Conservation (phyloP, 2,329 filamentous ascomycete species). For the Didymella pomorum region DNA sequence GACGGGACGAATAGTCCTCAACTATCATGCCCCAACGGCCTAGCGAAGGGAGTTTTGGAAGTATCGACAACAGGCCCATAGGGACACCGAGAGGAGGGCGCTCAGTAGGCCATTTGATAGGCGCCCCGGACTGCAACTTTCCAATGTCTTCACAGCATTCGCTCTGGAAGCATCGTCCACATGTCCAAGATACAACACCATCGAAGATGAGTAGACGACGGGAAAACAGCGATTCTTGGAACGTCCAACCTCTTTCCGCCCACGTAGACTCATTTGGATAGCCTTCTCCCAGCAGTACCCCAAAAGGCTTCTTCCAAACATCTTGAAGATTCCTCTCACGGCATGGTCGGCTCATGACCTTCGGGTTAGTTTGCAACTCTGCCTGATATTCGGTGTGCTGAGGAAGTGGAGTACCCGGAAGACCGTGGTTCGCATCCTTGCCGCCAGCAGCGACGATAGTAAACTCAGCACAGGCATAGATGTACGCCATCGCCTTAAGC, state of each 20-base stretch:
- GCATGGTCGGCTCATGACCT: too few species aligned
- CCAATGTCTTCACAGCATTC: not conserved
- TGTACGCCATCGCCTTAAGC: not conserved
- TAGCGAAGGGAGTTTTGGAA: not conserved
- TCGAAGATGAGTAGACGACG: not conserved
- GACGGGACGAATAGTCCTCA: not conserved
- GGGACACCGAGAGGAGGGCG: not conserved
- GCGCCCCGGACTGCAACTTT: not conserved
- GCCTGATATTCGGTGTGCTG: too few species aligned
- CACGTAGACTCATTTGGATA: not conserved
- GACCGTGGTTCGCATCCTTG: too few species aligned
- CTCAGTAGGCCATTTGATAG: not conserved
- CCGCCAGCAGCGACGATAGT: too few species aligned
- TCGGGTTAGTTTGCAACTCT: too few species aligned
- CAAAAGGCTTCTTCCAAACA: too few species aligned
- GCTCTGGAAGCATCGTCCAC: not conserved
- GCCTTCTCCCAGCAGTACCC: too few species aligned
- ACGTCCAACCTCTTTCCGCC: not conserved
- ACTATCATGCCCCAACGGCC: slow-evolving; percentile 1
- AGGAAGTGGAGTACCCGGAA: too few species aligned
- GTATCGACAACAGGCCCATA: slow-evolving; percentile 4
- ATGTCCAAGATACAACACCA: not conserved
- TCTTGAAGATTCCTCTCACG: too few species aligned
- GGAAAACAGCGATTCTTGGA: not conserved
- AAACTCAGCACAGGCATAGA: too few species aligned